Conservation (phyloP, 1,284 basidiomycete genomes). For the Lignosus rhinocerotis region DNA sequence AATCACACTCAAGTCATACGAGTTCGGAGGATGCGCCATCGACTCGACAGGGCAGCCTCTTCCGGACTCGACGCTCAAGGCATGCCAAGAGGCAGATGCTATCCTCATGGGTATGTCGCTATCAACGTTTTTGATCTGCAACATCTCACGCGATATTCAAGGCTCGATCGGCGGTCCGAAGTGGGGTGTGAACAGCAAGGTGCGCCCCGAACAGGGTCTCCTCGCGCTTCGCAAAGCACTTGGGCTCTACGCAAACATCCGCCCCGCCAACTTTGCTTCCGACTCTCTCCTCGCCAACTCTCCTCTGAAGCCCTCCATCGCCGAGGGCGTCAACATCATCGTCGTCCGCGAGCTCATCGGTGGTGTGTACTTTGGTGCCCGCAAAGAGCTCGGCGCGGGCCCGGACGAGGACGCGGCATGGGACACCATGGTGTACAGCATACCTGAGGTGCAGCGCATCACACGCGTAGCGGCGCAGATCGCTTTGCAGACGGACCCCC, state of each 20-base stretch:
- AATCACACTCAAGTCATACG: slow-evolving; percentile 75
- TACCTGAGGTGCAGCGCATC: slow-evolving; percentile 90
- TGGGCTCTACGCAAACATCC: slow-evolving; percentile 97
- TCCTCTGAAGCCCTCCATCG: slow-evolving; percentile 90
- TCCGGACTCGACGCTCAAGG: slow-evolving; percentile 83
- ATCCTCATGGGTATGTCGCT: slow-evolving; percentile 79
- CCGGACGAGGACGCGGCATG: slow-evolving; percentile 71
- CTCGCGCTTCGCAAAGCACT: slow-evolving; percentile 91
- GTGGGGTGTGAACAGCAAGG: slow-evolving; percentile 90
- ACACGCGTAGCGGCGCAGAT: slow-evolving; percentile 95
- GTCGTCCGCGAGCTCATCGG: slow-evolving; percentile 95
- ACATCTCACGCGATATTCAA: slow-evolving; percentile 31
- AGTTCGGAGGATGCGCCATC: slow-evolving; percentile 94
- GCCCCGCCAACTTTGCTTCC: slow-evolving; percentile 93
- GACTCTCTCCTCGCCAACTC: slow-evolving; percentile 87
- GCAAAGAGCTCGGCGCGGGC: slow-evolving; percentile 80
- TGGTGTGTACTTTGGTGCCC: slow-evolving; percentile 91
- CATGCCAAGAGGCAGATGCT: slow-evolving; percentile 88
- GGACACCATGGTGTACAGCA: slow-evolving; percentile 93
- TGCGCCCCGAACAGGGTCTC: slow-evolving; percentile 95
- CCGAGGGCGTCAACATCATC: slow-evolving; percentile 88
- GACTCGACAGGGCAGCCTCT: slow-evolving; percentile 85
- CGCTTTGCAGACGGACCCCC: slow-evolving; percentile 82
- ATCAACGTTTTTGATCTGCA: not conserved
- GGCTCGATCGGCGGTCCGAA: slow-evolving; percentile 98